These are phyloP conservation scores for Solanum microdontum DNA, from an alignment of 257 asterid species.

Conservation along the genomic window DNA sequence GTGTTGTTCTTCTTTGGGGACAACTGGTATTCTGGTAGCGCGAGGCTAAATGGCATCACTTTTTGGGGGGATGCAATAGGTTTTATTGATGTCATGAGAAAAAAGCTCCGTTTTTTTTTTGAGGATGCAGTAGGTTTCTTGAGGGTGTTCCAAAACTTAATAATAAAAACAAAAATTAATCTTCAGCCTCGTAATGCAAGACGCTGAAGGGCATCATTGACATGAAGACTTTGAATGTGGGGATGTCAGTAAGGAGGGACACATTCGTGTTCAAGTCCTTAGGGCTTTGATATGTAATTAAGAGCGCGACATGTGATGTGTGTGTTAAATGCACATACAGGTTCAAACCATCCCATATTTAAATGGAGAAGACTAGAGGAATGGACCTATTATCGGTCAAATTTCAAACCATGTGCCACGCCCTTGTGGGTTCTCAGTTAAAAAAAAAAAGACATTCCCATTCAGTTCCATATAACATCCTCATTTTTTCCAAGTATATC, in stretches of 20 bases:
- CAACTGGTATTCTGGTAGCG: neutral
- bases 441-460: neutral
- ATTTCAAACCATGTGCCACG: neutral
- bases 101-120: neutral
- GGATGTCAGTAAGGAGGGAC: neutral
- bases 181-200: neutral
- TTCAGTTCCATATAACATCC: neutral
- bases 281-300: neutral
- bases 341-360: neutral
- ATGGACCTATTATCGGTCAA: neutral
- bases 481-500: neutral
- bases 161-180: neutral
- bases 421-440: neutral
- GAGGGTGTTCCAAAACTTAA: neutral
- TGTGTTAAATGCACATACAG: neutral
- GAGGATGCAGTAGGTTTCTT: neutral
- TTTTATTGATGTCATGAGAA: neutral
- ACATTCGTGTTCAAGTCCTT: neutral
- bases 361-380: neutral
- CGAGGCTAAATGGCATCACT: neutral
- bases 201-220: neutral
- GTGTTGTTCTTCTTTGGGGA: neutral
- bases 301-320: neutral
- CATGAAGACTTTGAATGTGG: neutral
- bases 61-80: neutral